Evolutionary conservation across 768 basidiomycete species (phyloP).

Genomic region (Strobilomyces echinocephalus): DNA sequence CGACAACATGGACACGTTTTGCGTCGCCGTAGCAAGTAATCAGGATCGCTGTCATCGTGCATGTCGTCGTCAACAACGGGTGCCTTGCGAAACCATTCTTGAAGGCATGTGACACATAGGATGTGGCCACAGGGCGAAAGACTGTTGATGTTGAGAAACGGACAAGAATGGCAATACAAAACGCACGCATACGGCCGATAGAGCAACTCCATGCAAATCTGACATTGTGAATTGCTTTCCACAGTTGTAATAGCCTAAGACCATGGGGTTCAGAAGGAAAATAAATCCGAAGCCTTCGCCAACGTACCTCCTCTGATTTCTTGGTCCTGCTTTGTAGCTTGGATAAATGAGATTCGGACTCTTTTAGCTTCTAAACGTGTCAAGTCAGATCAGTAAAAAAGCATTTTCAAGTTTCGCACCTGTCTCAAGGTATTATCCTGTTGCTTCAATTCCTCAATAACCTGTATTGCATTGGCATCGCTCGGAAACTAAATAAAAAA

Average conservation of each 20-base stretch:
- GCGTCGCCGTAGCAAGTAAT: conserved; percentile 50
- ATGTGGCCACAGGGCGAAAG: conserved; percentile 75
- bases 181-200: conserved; percentile 64
- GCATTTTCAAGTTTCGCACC: conserved; percentile 26
- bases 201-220: conserved; percentile 72
- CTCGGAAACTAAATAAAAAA: background rate
- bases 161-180: background rate
- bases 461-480: conserved; percentile 30
- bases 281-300: background rate
- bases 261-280: background rate
- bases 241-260: conserved; percentile 49
- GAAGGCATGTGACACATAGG: conserved; percentile 67
- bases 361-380: conserved; percentile 37
- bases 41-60: conserved; percentile 36
- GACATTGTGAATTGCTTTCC: conserved; percentile 61
- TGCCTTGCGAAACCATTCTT: conserved; percentile 74
- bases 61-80: conserved; percentile 47
- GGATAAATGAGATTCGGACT: conserved; percentile 42
- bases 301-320: conserved; percentile 55
- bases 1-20: conserved; percentile 77
- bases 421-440: conserved; percentile 37
- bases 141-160: conserved; percentile 31
- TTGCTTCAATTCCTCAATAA: conserved; percentile 48
- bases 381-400: conserved; percentile 1
- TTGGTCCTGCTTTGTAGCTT: conserved; percentile 42